Conservation (phyloP, 441 rosid species). For the Populus hybrid region DNA sequence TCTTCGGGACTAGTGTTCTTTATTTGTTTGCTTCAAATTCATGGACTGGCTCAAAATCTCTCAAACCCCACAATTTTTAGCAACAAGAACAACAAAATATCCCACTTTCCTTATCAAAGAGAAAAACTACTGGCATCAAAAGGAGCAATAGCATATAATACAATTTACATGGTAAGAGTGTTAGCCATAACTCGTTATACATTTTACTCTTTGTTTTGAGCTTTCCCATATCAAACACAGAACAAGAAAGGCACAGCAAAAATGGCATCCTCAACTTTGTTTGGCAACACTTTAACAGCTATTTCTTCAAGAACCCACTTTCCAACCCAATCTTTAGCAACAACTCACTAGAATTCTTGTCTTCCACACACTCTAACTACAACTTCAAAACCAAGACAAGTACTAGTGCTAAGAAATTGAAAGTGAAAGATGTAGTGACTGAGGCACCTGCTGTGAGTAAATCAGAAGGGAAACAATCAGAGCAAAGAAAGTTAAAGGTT, state of each 20-base stretch:
- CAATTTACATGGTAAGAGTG: too few species aligned
- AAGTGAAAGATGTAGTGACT: slow-evolving; percentile 42
- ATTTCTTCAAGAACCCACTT: slow-evolving; percentile 49
- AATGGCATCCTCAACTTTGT: slow-evolving; percentile 64
- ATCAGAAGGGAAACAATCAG: slow-evolving; percentile 18
- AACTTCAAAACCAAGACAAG: slow-evolving; percentile 24
- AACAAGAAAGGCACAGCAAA: neutral
- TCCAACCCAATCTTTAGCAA: slow-evolving; percentile 30
- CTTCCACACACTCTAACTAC: slow-evolving; percentile 24
- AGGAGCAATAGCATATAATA: neutral
- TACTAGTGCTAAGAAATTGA: slow-evolving; percentile 15
- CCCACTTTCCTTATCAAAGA: neutral
- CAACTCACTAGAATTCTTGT: slow-evolving; percentile 38
- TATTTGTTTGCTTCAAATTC: slow-evolving; percentile 1
- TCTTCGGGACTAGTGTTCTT: slow-evolving; percentile 29
- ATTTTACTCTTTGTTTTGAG: neutral
- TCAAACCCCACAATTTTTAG: neutral
- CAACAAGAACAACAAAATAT: neutral
- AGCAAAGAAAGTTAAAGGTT: slow-evolving; percentile 42
- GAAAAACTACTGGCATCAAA: neutral
- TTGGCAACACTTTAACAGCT: slow-evolving; percentile 46
- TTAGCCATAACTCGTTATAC: neutral
- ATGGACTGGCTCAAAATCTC: slow-evolving; percentile 15
- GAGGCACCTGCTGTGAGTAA: slow-evolving; percentile 23
- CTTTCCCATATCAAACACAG: neutral